A percentile compares a stretch with the other conserved stretches of the same genome.
phyloP scores from a whole-genome alignment of 441 rosid species.

The Hura crepitans region DNA sequence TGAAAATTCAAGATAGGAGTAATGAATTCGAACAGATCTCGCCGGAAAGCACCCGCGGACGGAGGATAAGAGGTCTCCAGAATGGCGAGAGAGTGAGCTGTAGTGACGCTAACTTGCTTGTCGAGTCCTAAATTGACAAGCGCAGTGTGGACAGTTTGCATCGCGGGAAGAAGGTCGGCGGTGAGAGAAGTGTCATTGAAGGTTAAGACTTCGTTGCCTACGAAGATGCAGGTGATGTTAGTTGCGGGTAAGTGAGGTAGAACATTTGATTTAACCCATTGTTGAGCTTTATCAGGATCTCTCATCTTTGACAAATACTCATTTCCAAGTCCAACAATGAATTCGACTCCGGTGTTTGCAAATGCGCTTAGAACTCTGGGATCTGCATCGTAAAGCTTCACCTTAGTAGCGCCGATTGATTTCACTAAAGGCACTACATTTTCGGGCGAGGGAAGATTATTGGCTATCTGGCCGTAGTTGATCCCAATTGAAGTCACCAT shows the following conservation, averaged over 20 bases:
- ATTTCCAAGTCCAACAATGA: constrained; percentile 79
- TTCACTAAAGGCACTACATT: constrained; percentile 65
- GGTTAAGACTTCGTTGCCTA: constrained; percentile 83
- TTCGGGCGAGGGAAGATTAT: constrained; percentile 73
- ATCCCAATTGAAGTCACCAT: constrained; percentile 58
- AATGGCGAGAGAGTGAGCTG: constrained; percentile 80
- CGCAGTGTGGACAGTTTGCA: constrained; percentile 72
- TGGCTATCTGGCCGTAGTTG: constrained; percentile 88
- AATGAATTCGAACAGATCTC: constrained; percentile 47
- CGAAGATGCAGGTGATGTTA: constrained; percentile 65
- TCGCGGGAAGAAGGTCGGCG: constrained; percentile 60
- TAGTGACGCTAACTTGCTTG: constrained; percentile 64
- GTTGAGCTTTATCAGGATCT: constrained; percentile 52
- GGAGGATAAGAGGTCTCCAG: constrained; percentile 82
- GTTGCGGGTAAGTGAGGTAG: constrained; percentile 67
- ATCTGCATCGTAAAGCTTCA: constrained; percentile 93
- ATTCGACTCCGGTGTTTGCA: constrained; percentile 64
- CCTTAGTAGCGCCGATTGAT: constrained; percentile 70
- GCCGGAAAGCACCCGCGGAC: constrained; percentile 70
- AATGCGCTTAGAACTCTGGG: constrained; percentile 74
- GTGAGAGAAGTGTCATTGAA: constrained; percentile 61
- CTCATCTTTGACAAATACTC: constrained; percentile 56
- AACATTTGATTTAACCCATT: constrained; percentile 71
- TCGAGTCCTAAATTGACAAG: constrained; percentile 55
- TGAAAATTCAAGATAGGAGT: constrained; percentile 63